These are phyloP conservation scores for Pestalotiopsis sp. DNA, from an alignment of 2,329 filamentous ascomycete genomes.

Conservation along the genomic window DNA sequence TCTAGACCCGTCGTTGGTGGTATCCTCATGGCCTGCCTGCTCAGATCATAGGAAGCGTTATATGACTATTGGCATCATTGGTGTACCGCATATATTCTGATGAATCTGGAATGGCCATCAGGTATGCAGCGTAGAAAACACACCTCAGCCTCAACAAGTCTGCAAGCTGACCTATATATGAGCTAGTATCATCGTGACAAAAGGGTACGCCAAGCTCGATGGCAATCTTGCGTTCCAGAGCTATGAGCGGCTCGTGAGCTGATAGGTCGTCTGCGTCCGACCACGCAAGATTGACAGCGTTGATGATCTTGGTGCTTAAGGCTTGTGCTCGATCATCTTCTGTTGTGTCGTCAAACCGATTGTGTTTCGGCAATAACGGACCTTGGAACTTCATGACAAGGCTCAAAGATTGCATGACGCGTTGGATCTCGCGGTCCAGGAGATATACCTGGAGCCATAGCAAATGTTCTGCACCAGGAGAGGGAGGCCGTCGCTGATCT, in stretches of 20 bases:
- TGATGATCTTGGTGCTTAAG: neutral
- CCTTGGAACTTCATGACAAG: neutral
- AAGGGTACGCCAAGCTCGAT: neutral
- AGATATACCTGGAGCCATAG: slow-evolving; percentile 1
- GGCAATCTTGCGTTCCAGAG: neutral
- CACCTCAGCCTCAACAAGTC: neutral
- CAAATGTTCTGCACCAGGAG: neutral
- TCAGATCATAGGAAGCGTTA: neutral
- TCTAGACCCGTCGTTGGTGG: neutral
- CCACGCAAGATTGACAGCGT: neutral
- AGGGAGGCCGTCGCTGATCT: too few species aligned
- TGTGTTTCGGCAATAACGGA: neutral
- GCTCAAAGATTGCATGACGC: neutral
- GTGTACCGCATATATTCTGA: neutral
- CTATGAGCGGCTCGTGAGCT: neutral
- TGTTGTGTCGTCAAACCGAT: neutral
- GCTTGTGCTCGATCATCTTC: neutral
- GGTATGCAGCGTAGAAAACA: neutral
- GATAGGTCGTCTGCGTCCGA: neutral
- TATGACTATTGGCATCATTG: neutral
- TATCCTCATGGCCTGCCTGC: neutral
- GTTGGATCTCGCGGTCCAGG: neutral
- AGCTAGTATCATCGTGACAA: neutral
- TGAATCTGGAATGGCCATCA: neutral
- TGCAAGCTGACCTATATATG: neutral